Evolutionary conservation across 257 asterid species (phyloP), one percentile per base, ranked within the genome.

Genomic region (Lycium ferocissimum): DNA sequence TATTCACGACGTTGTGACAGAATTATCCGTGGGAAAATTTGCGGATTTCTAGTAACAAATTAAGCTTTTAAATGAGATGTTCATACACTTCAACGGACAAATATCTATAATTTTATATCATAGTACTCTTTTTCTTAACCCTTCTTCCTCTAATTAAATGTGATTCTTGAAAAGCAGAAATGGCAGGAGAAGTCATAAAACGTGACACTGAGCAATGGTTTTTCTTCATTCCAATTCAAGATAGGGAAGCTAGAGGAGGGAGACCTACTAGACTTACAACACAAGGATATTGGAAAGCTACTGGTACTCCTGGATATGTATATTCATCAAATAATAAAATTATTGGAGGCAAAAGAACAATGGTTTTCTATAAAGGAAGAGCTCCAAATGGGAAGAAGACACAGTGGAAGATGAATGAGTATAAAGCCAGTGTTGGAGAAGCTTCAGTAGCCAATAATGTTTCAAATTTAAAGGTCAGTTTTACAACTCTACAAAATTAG

Each of bases 361-460:
- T 92, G 95, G 95, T 93, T 15, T 92, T 91, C 83, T 91, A 91
- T 73, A 53, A 35, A 2, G 95, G 97, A 73, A 86, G 95, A 88
- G 93, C 93, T 88, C 94, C 92, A 1, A 67, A 79, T 1, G 97
- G 95, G 7, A 82, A 22, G 3, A 93, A 91, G 63, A 93, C 97
- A 5, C 14, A 18, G 15, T 93, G 97, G 97, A 92, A 93, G 87
- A 92, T 93, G 97, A 92, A 91, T 58, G 97, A 93, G 87, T 93
- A 92, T 17, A 91, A 83, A 82, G 90, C 87, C 75, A 70, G 63
- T 83, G 84, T 83, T 38, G 75, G 70, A 37, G 82, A 81, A 35
- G 58, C 69, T 18, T 78, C 92, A 20, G 54, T 87, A 5, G 88
- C 88, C 9, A 57, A 89, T 54, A 1, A 84, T 22, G 9, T 33